Evolutionary conservation across 768 basidiomycete genomes (phyloP).

Genomic region (Serendipita indica): DNA sequence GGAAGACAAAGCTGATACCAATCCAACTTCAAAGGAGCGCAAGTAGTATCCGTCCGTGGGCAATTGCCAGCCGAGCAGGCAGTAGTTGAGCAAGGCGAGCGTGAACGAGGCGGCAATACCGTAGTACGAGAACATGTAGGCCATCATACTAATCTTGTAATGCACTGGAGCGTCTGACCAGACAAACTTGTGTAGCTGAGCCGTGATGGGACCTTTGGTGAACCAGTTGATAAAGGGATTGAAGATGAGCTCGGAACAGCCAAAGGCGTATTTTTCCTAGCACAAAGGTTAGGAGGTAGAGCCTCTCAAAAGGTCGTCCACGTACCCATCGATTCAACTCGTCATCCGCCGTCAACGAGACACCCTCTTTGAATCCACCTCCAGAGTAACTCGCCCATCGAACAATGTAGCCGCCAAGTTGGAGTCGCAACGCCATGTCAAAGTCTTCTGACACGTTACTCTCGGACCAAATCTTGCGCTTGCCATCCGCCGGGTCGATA

Average conservation of each 20-base stretch:
- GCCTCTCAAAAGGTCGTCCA: not conserved
- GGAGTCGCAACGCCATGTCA: constrained; percentile 49
- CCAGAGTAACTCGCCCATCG: constrained; percentile 23
- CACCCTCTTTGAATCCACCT: constrained; percentile 28
- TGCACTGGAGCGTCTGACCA: constrained; percentile 68
- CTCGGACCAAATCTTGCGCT: constrained; percentile 71
- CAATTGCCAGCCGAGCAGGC: constrained; percentile 46
- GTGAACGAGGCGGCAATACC: constrained; percentile 49
- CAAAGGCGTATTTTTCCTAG: constrained; percentile 65
- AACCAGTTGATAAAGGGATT: constrained; percentile 71
- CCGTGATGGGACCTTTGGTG: constrained; percentile 66
- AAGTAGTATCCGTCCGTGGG: constrained; percentile 57
- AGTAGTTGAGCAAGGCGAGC: constrained; percentile 54
- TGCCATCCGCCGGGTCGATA: constrained; percentile 45
- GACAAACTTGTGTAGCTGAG: constrained; percentile 59
- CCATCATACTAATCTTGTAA: constrained; percentile 70
- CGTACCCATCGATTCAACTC: constrained; percentile 28
- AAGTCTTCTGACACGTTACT: constrained; percentile 72
- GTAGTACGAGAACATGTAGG: constrained; percentile 42
- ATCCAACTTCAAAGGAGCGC: constrained; percentile 63
- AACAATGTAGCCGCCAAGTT: constrained; percentile 28
- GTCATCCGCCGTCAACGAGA: constrained; percentile 27
- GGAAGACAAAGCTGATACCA: constrained; percentile 58
- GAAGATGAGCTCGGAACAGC: constrained; percentile 44
- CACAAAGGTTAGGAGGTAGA: not conserved